These are phyloP conservation scores for Trichoderma arundinaceum DNA, from an alignment of 2,329 filamentous ascomycete species.

Conservation along the genomic window DNA sequence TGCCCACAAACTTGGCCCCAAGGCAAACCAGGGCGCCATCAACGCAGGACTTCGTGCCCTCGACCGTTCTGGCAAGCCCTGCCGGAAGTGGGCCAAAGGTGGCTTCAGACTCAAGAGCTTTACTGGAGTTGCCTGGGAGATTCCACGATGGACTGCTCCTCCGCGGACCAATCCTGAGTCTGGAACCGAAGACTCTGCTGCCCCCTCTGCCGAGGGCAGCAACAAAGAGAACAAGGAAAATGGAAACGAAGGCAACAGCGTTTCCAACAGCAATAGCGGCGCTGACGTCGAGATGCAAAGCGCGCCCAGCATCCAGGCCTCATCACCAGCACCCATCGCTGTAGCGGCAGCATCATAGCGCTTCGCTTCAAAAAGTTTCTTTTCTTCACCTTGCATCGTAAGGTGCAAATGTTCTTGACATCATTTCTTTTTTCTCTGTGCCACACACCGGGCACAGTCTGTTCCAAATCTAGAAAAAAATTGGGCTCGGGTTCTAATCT, in stretches of 20 bases:
- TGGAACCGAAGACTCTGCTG: conserved; percentile 53
- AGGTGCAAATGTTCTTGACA: neutral
- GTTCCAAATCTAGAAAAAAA: conserved; percentile 26
- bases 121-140: conserved; percentile 82
- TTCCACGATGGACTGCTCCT: conserved; percentile 82
- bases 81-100: conserved; percentile 87
- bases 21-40: conserved; percentile 96
- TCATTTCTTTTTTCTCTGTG: neutral
- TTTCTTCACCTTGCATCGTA: neutral
- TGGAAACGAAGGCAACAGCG: conserved; percentile 55
- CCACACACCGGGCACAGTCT: neutral
- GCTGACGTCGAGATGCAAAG: conserved; percentile 61
- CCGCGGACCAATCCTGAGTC: conserved; percentile 59
- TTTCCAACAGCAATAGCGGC: conserved; percentile 51
- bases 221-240: conserved; percentile 71
- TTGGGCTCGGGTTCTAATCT: conserved; percentile 11
- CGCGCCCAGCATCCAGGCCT: conserved; percentile 56
- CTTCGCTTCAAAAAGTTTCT: neutral
- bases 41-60: conserved; percentile 94
- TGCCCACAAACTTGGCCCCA: conserved; percentile 87
- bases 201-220: conserved; percentile 54
- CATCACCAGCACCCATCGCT: conserved; percentile 58
- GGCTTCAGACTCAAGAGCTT: conserved; percentile 88
- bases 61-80: conserved; percentile 89
- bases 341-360: conserved; percentile 52